Conservation (phyloP, 1,139 yeast genomes). For the Wickerhamomyces sp. region DNA sequence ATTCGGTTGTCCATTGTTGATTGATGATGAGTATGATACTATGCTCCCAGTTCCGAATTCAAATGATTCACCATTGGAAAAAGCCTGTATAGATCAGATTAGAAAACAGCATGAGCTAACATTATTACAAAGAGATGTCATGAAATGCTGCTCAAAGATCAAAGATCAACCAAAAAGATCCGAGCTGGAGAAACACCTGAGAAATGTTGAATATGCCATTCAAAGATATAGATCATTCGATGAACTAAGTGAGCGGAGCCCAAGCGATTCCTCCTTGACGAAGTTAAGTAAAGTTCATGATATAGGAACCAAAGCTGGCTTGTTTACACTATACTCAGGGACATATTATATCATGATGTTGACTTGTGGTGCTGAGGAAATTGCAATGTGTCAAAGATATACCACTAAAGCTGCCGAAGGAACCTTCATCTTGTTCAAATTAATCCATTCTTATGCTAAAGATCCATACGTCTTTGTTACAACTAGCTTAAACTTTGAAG, state of each 20-base stretch:
- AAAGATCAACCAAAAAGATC: conserved; percentile 28
- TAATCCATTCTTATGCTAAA: conserved; percentile 18
- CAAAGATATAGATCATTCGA: conserved; percentile 15
- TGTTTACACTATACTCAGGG: conserved; percentile 18
- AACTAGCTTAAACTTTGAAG: conserved; percentile 21
- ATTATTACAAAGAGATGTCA: conserved; percentile 25
- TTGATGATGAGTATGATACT: conserved; percentile 35
- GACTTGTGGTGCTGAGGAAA: conserved; percentile 22
- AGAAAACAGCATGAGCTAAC: conserved; percentile 28
- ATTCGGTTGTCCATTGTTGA: conserved; percentile 34
- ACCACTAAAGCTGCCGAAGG: conserved; percentile 21
- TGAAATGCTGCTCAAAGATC: conserved; percentile 26
- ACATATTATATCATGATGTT: conserved; percentile 24
- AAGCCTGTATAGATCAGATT: conserved; percentile 24
- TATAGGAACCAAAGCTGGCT: conserved; percentile 17
- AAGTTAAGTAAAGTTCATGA: conserved; percentile 21
- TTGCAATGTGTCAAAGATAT: conserved; percentile 15
- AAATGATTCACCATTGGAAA: conserved; percentile 23
- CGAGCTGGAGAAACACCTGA: conserved; percentile 25
- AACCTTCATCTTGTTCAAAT: conserved; percentile 22
- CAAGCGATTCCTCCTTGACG: conserved; percentile 13
- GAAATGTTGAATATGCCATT: conserved; percentile 27
- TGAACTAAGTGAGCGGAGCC: conserved; percentile 8
- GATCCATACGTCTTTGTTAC: conserved; percentile 10
- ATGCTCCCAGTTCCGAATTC: conserved; percentile 26